Percentiles rank a stretch among this genome's conserved stretches.
Conservation (phyloP, 1,284 basidiomycete species). For the Irpex sp. region DNA sequence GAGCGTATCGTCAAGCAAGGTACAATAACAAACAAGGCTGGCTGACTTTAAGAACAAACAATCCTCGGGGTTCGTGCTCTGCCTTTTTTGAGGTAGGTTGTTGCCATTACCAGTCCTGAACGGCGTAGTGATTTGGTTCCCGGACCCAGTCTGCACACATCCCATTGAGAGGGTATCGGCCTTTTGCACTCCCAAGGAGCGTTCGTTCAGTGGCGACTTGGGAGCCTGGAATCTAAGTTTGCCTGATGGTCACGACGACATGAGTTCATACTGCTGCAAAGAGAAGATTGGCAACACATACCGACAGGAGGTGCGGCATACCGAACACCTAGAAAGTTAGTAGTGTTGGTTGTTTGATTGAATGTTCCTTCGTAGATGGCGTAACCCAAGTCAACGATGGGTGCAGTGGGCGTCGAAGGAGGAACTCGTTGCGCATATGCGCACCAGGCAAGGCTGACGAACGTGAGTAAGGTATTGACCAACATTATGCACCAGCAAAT, state of each 20-base stretch:
- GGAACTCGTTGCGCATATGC: neutral
- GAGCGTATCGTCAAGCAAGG: neutral
- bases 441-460: neutral
- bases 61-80: neutral
- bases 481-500: neutral
- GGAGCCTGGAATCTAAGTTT: neutral
- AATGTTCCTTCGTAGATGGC: neutral
- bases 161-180: neutral
- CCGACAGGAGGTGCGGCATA: neutral
- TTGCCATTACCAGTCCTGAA: neutral
- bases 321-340: neutral
- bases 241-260: neutral
- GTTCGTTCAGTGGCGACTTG: neutral
- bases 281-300: neutral
- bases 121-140: neutral
- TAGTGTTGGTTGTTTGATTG: neutral
- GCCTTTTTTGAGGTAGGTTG: neutral
- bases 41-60: neutral
- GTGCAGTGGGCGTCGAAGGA: neutral
- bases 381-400: neutral
- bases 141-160: neutral
- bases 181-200: neutral
- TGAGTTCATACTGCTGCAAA: neutral
- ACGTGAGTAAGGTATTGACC: neutral
- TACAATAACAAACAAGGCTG: neutral